Evolutionary conservation across 768 basidiomycete species (phyloP), one percentile per base, ranked within the genome.

Genomic region (Boletus vermiculosoides): DNA sequence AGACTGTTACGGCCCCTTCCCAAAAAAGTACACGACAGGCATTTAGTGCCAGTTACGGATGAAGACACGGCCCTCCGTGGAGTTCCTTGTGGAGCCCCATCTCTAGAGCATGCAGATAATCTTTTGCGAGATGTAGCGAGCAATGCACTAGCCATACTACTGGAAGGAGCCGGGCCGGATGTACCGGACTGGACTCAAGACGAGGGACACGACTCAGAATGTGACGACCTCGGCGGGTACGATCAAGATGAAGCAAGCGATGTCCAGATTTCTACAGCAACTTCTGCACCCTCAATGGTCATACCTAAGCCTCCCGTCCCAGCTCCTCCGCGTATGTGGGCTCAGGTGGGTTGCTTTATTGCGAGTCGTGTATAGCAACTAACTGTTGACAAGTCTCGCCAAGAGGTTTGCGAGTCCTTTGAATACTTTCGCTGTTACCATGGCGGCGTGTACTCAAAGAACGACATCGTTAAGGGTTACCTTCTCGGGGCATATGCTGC

Each of bases 401-500:
- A 92, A 73, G 91, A 92, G 72, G 79, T 93, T 2, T 92, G 91
- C 73, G 91, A 93, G 69, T 81, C 86, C 5, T 83, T 87, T 47
- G 83, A 85, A 22, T 86, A 83, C 63, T 82, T 82, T 63, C 73
- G 77, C 31, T 85, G 82, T 60, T 93, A 90, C 66, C 91, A 94
- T 70, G 76, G 88, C 12, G 91, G 91, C 9, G 90, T 94, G 6
- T 92, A 92, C 68, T 82, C 79, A 50, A 69, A 71, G 23, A 75
- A 83, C 25, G 80, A 83, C 52, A 70, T 81, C 18, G 88, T 81
- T 18, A 86, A 82, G 66, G 91, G 92, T 3, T 94, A 93, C 66
- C 79, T 94, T 34, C 74, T 94, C 25, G 82, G 89, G 23, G 88
- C 79, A 13, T 88, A 83, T 68, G 78, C 87, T 5, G 79, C 91